Conservation (phyloP, 768 basidiomycete species). For the Naganishia vaughanmartiniae region DNA sequence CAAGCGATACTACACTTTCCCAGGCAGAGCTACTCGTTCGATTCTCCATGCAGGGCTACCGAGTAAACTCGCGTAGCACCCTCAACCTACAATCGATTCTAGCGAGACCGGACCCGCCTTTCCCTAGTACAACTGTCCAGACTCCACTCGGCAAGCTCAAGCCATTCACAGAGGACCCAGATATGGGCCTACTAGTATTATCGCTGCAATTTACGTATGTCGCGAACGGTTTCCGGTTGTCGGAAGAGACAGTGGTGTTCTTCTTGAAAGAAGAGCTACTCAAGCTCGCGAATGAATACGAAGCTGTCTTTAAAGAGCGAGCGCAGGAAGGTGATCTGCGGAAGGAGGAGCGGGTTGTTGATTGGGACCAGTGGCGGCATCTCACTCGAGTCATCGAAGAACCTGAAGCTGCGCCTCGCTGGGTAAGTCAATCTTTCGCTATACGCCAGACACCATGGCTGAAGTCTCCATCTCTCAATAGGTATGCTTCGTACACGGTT, state of each 20-base stretch:
- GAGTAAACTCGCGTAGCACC: not conserved
- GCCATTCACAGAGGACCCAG: conserved; percentile 28
- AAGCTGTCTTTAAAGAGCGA: not conserved
- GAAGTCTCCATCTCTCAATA: not conserved
- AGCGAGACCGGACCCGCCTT: conserved; percentile 27
- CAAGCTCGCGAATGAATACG: conserved; percentile 4
- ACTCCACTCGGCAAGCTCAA: conserved; percentile 19
- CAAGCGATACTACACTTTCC: no score
- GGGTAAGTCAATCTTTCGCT: conserved; percentile 9
- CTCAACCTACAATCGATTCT: conserved; percentile 9
- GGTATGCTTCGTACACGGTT: conserved; percentile 25
- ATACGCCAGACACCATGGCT: not conserved
- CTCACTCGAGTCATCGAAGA: conserved; percentile 15
- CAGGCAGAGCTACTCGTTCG: conserved; percentile 6
- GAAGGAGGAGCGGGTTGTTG: not conserved
- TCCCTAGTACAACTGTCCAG: not conserved
- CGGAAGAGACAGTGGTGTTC: conserved; percentile 19
- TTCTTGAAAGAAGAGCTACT: conserved; percentile 22
- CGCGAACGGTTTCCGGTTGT: not conserved
- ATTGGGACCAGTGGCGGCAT: conserved; percentile 24
- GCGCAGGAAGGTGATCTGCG: not conserved
- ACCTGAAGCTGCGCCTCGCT: conserved; percentile 14
- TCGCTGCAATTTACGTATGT: conserved; percentile 2
- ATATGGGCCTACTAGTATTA: conserved; percentile 21
- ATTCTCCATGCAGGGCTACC: conserved; percentile 1